These are phyloP conservation scores for Glonium stellatum DNA, from an alignment of 495 filamentous ascomycete genomes.

Conservation along the genomic window DNA sequence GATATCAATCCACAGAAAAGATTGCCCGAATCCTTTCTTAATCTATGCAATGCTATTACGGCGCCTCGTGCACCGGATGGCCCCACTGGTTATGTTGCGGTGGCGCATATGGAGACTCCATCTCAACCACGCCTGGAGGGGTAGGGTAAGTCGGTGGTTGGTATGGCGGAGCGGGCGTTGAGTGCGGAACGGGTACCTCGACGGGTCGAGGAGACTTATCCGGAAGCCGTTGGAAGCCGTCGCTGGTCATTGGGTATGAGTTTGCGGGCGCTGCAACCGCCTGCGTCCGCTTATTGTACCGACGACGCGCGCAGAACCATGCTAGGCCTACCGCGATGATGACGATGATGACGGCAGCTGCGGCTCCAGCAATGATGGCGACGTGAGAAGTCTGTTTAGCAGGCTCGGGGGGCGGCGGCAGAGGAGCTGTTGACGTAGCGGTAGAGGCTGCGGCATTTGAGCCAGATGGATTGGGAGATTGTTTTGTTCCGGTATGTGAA, in stretches of 20 bases:
- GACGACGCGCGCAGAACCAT: constrained; percentile 18
- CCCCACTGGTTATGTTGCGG: constrained; percentile 16
- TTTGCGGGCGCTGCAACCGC: not conserved
- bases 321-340: constrained; percentile 6
- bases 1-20: no score
- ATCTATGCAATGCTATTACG: not conserved
- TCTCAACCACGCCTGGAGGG: constrained; percentile 12
- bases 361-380: constrained; percentile 8
- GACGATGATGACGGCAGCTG: constrained; percentile 9
- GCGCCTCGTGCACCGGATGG: constrained; percentile 20
- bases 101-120: constrained; percentile 5
- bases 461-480: not conserved
- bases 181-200: constrained; percentile 14
- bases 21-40: no score
- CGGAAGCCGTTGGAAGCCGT: constrained; percentile 16
- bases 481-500: not conserved
- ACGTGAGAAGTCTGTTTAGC: not conserved
- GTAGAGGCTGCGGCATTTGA: constrained; percentile 5
- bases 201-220: constrained; percentile 22
- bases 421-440: constrained; percentile 7
- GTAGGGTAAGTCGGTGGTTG: constrained; percentile 15
- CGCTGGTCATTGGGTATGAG: constrained; percentile 12
- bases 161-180: constrained; percentile 14
- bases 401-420: not conserved
- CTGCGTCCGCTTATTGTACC: constrained; percentile 16